Evolutionary conservation across 306 rosid species (phyloP).

Genomic region (Phaseolus lunatus): DNA sequence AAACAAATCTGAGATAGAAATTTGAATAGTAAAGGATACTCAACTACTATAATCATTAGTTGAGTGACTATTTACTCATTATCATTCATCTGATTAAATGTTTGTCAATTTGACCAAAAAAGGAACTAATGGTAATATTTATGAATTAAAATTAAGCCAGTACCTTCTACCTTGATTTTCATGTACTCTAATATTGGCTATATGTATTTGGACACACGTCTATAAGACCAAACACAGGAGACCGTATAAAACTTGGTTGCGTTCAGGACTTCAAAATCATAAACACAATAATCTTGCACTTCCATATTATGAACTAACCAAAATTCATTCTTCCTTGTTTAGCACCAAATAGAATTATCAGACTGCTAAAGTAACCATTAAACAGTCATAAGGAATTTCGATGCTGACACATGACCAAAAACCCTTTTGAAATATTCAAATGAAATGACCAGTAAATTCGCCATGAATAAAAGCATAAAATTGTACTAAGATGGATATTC

Average conservation of each 20-base stretch:
- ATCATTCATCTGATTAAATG: not conserved
- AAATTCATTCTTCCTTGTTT: constrained; percentile 4
- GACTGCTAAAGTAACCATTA: no score
- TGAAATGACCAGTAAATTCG: not conserved
- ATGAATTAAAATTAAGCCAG: not conserved
- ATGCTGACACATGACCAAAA: not conserved
- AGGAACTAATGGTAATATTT: not conserved
- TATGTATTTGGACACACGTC: not conserved
- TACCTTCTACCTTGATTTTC: constrained; percentile 8
- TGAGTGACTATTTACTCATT: not conserved
- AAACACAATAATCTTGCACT: not conserved
- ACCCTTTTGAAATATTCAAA: not conserved
- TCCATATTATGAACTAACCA: not conserved
- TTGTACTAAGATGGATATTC: not conserved
- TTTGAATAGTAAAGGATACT: not conserved
- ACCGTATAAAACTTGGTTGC: not conserved
- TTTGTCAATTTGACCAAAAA: not conserved
- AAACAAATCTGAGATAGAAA: constrained; percentile 16
- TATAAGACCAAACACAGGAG: not conserved
- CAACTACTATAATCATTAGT: constrained; percentile 1
- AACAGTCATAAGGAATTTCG: not conserved
- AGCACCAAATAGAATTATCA: not conserved
- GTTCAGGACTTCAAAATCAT: constrained; percentile 17
- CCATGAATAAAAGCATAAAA: constrained; percentile 2
- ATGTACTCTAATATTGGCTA: constrained; percentile 1